Evolutionary conservation across 2,329 filamentous ascomycete species (phyloP).

Genomic region (Diaporthe humulicola): DNA sequence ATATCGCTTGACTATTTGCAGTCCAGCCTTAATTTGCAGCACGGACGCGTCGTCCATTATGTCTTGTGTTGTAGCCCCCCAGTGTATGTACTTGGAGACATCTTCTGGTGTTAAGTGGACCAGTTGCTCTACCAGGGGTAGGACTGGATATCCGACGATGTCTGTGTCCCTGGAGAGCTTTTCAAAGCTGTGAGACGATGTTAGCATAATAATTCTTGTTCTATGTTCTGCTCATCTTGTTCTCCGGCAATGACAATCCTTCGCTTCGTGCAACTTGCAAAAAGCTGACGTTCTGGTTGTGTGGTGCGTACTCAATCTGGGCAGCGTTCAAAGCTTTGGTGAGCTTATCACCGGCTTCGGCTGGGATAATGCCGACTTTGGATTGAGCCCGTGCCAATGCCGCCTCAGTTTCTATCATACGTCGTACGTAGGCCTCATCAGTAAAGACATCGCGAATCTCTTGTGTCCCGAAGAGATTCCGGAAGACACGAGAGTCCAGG

Average conservation of each 20-base stretch:
- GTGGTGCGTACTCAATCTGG: neutral
- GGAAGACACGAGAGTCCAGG: conserved; percentile 64
- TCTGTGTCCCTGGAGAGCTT: conserved; percentile 63
- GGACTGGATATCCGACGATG: conserved; percentile 67
- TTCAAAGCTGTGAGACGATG: conserved; percentile 39
- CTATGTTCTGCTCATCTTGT: neutral
- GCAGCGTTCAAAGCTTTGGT: neutral
- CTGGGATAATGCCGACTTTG: conserved; percentile 60
- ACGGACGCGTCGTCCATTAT: conserved; percentile 69
- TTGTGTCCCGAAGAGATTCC: conserved; percentile 64
- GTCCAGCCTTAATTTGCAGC: conserved; percentile 64
- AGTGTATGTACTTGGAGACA: conserved; percentile 60
- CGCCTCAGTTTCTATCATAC: conserved; percentile 64
- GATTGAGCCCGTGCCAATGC: conserved; percentile 65
- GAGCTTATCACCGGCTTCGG: conserved; percentile 46
- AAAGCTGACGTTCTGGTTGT: too few relatives aligned
- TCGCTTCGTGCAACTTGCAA: too few relatives aligned
- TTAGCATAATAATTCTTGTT: neutral
- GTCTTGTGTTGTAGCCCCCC: conserved; percentile 71
- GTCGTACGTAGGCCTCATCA: conserved; percentile 61
- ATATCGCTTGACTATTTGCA: conserved; percentile 60
- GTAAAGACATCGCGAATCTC: conserved; percentile 65
- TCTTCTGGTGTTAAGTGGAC: conserved; percentile 45
- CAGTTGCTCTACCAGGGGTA: conserved; percentile 64
- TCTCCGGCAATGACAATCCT: neutral